These are phyloP conservation scores for Nigrospora osmanthi DNA, from an alignment of 2,329 filamentous ascomycete species.

Conservation along the genomic window DNA sequence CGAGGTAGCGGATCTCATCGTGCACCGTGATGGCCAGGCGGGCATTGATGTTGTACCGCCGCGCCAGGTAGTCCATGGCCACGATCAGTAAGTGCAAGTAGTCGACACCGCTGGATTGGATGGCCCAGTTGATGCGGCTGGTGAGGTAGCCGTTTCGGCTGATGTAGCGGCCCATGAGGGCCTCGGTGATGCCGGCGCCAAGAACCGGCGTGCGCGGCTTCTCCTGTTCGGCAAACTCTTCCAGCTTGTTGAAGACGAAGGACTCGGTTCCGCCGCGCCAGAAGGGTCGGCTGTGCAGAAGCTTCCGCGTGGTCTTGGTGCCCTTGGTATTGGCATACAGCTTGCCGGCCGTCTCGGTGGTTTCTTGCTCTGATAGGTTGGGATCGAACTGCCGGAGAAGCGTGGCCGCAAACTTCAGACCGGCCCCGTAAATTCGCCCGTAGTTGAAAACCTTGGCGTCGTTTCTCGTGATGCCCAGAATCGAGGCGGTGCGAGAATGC, in stretches of 20 bases:
- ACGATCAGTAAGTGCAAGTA: conserved; percentile 93
- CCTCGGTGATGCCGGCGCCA: conserved; percentile 92
- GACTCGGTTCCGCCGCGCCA: conserved; percentile 97
- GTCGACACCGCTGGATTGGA: conserved; percentile 94
- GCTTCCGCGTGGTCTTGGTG: conserved; percentile 68
- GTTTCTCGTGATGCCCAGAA: conserved; percentile 88
- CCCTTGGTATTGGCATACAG: conserved; percentile 90
- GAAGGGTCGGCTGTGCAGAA: conserved; percentile 67
- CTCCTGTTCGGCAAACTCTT: conserved; percentile 96
- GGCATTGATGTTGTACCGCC: conserved; percentile 76
- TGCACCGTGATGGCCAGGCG: conserved; percentile 91
- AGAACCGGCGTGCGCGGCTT: conserved; percentile 83
- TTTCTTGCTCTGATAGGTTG: conserved; percentile 69
- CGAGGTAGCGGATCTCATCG: conserved; percentile 93
- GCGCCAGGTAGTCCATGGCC: conserved; percentile 85
- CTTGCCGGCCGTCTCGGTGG: conserved; percentile 64
- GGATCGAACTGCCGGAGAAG: conserved; percentile 93
- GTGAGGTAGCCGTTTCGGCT: conserved; percentile 90
- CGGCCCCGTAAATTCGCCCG: conserved; percentile 96
- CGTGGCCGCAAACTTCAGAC: conserved; percentile 84
- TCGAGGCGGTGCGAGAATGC: conserved; percentile 86
- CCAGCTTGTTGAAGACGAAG: conserved; percentile 95
- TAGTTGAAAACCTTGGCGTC: conserved; percentile 99
- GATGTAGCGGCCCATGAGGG: conserved; percentile 80
- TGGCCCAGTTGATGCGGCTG: conserved; percentile 97